Base-by-base conservation (phyloP, 2,329 filamentous ascomycete genomes). In the Teratosphaeria destructans region DNA sequence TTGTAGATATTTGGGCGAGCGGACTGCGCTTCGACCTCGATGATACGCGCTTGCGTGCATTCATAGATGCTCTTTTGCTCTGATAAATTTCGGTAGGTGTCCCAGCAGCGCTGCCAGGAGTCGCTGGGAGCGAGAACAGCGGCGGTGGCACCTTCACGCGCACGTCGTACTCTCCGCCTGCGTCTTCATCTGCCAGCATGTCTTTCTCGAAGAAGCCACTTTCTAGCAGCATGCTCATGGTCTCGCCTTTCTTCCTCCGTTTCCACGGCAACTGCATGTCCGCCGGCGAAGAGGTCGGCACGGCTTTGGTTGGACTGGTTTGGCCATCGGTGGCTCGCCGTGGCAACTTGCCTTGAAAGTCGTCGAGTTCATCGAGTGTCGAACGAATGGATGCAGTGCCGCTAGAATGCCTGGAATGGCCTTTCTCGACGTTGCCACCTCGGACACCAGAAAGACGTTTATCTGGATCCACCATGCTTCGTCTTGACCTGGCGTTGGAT, bases 221-320 rank as follows among this genome's bases (percentile, higher is more conserved):
- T 16, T 69, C 66, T 5, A 70, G 58, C 4, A 70, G 62, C 68
- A 70, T 70, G 54, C 67, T 70, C 66, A 70, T 67, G 3, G 67
- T 70, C 60, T 69, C 65, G 47, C 67, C 67, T 39, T 67, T 65
- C 14, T 54, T 61, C 27, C 57, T 60, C n/a, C 61, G 60, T 32
- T 57, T 57, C 55, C 55, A 57, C 39, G 55, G 55, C 11, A 57
- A 37, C 39, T 49, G 55, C 27, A 23, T 34, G 26, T 57, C 55
- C 12, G 55, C 8, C 26, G 55, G 39, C 14, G 55, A 26, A 26
- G 55, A 26, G 27, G 23, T 57, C 55, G 39, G 37, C 10, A 7
- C 26, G 6, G 26, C n/a, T 12, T 27, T 29, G 37, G 7, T 43
- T 26, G 23, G 26, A 14, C 11, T 39, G 32, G 3, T 16, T 39